Evolutionary conservation across 345 rosid species (phyloP).

Genomic region (Syzygium aromaticum): DNA sequence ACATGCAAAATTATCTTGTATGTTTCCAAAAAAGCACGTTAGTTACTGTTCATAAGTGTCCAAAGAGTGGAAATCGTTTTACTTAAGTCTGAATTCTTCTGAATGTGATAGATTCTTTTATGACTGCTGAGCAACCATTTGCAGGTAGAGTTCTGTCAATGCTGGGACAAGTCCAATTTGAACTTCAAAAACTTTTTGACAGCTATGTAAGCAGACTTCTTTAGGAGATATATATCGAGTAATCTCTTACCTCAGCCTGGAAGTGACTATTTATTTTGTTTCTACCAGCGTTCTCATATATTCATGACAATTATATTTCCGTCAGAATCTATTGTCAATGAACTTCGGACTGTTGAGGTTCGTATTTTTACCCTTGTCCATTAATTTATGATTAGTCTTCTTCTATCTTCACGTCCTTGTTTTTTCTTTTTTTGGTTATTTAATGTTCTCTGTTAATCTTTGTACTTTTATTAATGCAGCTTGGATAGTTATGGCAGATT

Average conservation of each 20-base stretch:
- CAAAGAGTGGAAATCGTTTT: not conserved
- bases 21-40: not conserved
- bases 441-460: not conserved
- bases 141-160: slow-evolving; percentile 62
- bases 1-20: not conserved
- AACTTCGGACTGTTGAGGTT: slow-evolving; percentile 96
- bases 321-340: slow-evolving; percentile 87
- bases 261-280: slow-evolving; percentile 4
- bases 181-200: slow-evolving; percentile 84
- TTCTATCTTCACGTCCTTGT: not conserved
- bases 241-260: not conserved
- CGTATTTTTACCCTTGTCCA: slow-evolving; percentile 12
- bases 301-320: slow-evolving; percentile 75
- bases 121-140: not conserved
- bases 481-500: not conserved
- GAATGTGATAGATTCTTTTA: not conserved
- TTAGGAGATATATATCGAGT: not conserved
- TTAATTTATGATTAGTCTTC: not conserved
- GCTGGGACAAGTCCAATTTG: slow-evolving; percentile 79
- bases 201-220: slow-evolving; percentile 64
- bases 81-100: not conserved
- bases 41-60: not conserved
- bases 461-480: not conserved
- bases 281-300: slow-evolving; percentile 74
- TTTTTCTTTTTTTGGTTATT: not conserved